Evolutionary conservation across 2,329 filamentous ascomycete genomes (phyloP), one percentile per base, ranked within the genome.

Genomic region (Alternaria sp.): DNA sequence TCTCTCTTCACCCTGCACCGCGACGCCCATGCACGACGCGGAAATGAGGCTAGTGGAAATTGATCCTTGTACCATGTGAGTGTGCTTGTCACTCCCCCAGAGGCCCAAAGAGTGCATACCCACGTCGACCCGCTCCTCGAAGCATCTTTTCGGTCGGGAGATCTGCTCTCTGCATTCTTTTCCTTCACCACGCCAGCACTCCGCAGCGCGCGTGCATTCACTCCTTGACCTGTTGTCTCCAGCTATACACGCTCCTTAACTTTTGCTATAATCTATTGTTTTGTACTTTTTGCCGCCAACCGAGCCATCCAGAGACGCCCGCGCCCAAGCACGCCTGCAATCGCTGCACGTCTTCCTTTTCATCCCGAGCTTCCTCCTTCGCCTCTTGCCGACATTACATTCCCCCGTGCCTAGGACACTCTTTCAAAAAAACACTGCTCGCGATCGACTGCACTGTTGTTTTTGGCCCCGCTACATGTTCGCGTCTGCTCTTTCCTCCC

Each of bases 31-130:
- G 67, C 69, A 38, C 56, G 34, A 49, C 52, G 60, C 67, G 69
- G 68, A 70, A 69, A 70, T 70, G 66, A 70, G 64, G 49, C 51
- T 72, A 70, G 68, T 66, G 66, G 59, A 64, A 60, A 58, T 59
- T 34, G 61, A 66, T 57, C 69, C 69, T 60, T 59, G 68, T 59
- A 41, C 57, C 57, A 60, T 60, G 60, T 57, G 59, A 49, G 63
- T 49, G 49, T 62, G 63, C 68, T 55, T 63, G 60, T 62, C 59
- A 54, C 62, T 67, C 61, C 63, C 57, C 64, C 66, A 66, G 64
- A 50, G 54, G 61, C 58, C 40, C 48, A 64, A 58, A 57, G 44
- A 50, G 54, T 62, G 60, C 65, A 63, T 58, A 50, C 60, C 62
- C 55, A 59, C 53, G 55, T 30, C 45, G 45, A 56, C 62, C 62